Conservation (phyloP, 257 asterid genomes). For the Pogostemon cablin region DNA sequence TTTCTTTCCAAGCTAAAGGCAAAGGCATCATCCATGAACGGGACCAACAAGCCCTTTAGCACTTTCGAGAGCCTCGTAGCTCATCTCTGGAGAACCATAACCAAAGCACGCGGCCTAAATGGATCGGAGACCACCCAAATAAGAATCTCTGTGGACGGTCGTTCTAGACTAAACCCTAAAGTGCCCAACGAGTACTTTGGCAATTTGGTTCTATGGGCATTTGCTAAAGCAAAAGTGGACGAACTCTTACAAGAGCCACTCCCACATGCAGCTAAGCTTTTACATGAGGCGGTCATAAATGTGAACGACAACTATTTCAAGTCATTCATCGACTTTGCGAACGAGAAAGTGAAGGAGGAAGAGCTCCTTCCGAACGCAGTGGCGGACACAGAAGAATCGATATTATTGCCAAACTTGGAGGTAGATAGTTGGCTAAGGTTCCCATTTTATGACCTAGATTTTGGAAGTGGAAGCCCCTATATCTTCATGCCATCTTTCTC, state of each 20-base stretch:
- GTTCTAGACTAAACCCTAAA: slow-evolving; percentile 60
- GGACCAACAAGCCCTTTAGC: slow-evolving; percentile 54
- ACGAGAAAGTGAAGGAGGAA: slow-evolving; percentile 50
- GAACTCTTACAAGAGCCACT: slow-evolving; percentile 53
- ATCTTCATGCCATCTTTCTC: slow-evolving; percentile 76
- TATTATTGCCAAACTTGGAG: slow-evolving; percentile 77
- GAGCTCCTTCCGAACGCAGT: slow-evolving; percentile 54
- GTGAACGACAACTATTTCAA: slow-evolving; percentile 68
- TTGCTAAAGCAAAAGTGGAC: slow-evolving; percentile 51
- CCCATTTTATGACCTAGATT: slow-evolving; percentile 78
- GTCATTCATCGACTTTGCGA: slow-evolving; percentile 78
- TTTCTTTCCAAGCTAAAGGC: slow-evolving; percentile 65
- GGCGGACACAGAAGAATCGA: slow-evolving; percentile 56
- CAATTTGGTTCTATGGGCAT: slow-evolving; percentile 84
- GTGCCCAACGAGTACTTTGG: slow-evolving; percentile 75
- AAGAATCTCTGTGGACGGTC: slow-evolving; percentile 72
- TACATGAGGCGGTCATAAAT: slow-evolving; percentile 60
- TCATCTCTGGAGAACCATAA: slow-evolving; percentile 76
- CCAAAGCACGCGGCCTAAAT: slow-evolving; percentile 66
- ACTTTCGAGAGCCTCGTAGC: slow-evolving; percentile 83
- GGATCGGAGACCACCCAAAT: slow-evolving; percentile 60
- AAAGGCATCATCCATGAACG: slow-evolving; percentile 49
- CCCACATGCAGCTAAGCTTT: slow-evolving; percentile 54
- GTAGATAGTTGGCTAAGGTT: slow-evolving; percentile 89
- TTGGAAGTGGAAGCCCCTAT: slow-evolving; percentile 75